Evolutionary conservation across 2,329 filamentous ascomycete genomes (phyloP), one percentile per base, ranked within the genome.

Genomic region (Pseudogymnoascus sp.): DNA sequence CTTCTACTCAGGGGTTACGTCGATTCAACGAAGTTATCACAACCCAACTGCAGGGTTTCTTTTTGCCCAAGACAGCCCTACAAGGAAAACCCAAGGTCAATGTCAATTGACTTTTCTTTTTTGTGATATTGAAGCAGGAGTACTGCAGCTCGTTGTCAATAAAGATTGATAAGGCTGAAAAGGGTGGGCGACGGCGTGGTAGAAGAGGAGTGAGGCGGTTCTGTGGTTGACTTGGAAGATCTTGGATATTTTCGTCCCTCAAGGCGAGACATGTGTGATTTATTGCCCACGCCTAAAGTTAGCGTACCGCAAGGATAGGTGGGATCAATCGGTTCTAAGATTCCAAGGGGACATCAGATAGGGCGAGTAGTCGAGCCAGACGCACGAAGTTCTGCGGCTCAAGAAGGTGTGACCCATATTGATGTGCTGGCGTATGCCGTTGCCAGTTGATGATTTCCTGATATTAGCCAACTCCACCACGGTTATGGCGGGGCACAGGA

Each of bases 391-490:
- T 68, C 84, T 87, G 84, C 84, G 84, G 84, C 84, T 86, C 83
- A 86, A 81, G 70, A 73, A 73, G 67, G 82, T 84, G 83, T 83
- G 84, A 85, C 84, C 84, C 83, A 84, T 85, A 79, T 73, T 90
- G 90, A 92, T 96, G 91, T 89, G 91, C 83, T 96, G 91, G 64
- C 91, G 88, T 87, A 81, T 82, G 82, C 88, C 82, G 82, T 86
- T 84, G 84, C 90, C 90, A 93, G 88, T 93, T 86, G 83, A 87
- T 85, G 80, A 83, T 78, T 77, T 78, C 80, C 79, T 81, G 80
- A 82, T 79, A 82, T 82, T 84, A 84, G 72, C 77, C 79, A 82
- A 81, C 82, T 84, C 84, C 84, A 86, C 84, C 76, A 76, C 77
- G 75, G 78, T 56, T 78, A 81, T 72, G 68, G 68, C 70, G 71